phyloP scores from a whole-genome alignment of 176 grass and related monocot genomes.

The Aegilops longissima region DNA sequence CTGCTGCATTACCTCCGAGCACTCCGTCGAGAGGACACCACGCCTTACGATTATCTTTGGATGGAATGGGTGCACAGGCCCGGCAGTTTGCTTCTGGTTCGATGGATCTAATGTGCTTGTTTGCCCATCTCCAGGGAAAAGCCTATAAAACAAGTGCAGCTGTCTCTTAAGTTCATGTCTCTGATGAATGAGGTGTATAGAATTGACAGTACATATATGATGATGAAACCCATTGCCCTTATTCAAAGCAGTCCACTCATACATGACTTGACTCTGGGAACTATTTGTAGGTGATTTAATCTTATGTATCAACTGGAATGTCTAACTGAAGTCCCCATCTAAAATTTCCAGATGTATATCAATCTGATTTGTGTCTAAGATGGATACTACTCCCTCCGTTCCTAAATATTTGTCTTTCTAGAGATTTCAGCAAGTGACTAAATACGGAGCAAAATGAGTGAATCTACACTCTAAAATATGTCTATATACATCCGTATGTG shows the following conservation, averaged over 20 bases:
- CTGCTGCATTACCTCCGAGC: slow-evolving; percentile 41
- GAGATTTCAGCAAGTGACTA: too few relatives aligned
- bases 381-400: neutral
- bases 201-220: too few relatives aligned
- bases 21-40: slow-evolving; percentile 66
- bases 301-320: slow-evolving; percentile 1
- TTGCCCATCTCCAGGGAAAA: slow-evolving; percentile 79
- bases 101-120: slow-evolving; percentile 44
- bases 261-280: neutral
- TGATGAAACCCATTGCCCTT: too few relatives aligned
- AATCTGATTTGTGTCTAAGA: neutral
- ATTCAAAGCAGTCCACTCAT: too few relatives aligned
- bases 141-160: slow-evolving; percentile 39
- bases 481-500: too few relatives aligned
- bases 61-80: slow-evolving; percentile 89
- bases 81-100: slow-evolving; percentile 24
- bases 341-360: neutral
- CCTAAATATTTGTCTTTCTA: too few relatives aligned
- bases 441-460: too few relatives aligned
- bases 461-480: too few relatives aligned
- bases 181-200: neutral
- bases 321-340: neutral
- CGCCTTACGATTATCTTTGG: slow-evolving; percentile 82
- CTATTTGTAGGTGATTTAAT: neutral
- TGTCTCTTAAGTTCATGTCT: neutral